Base-by-base conservation (phyloP, 129 eudicot genomes). In the Daucus carota region DNA sequence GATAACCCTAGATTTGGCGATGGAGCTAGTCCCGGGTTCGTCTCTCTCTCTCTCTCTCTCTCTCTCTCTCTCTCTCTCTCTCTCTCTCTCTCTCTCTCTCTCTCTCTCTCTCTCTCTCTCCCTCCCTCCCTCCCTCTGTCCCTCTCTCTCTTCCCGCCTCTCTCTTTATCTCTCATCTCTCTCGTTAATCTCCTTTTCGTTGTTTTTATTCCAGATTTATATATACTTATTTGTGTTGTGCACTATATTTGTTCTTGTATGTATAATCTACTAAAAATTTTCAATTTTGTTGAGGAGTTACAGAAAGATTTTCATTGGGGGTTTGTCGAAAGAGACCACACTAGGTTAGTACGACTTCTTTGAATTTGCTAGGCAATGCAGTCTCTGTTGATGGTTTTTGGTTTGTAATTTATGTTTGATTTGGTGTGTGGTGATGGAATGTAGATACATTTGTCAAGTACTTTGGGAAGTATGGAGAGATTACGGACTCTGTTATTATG, bases 21-120 rank as follows among this genome's bases (percentile, higher is more conserved):
- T 70, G 98, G 92, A 22, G 96, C 98, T 66, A 93, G 95, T 79
- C 98, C 98, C 0, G 98, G 98, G 98, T 93, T 40, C 77, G 87
- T 80, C 10, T 66, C n/a, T 17, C 24, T 70, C 73, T 44, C 77
- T 81, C 70, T 59, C 20, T 52, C 24, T 8, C 31, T 8, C 40
- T 31, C 36, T 63, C 38, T 24, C 34, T 26, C 33, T 63, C 41
- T 28, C 33, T 31, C 8, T 15, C 33, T 28, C 15, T 63, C 34
- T 28, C 70, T 48, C 57, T 17, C 57, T 48, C 59, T 48, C 59
- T 24, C 42, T 66, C 22, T 16, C 57, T 3, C 57, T 4, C 57
- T 3, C 26, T 3, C 59, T 0, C 26, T 1, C 26, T 5, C 59
- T 80, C 10, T 66, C n/a, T 17, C 24, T 70, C 73, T 44, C 77